Conservation (phyloP, 2,329 filamentous ascomycete species). For the Mariannaea sp. region DNA sequence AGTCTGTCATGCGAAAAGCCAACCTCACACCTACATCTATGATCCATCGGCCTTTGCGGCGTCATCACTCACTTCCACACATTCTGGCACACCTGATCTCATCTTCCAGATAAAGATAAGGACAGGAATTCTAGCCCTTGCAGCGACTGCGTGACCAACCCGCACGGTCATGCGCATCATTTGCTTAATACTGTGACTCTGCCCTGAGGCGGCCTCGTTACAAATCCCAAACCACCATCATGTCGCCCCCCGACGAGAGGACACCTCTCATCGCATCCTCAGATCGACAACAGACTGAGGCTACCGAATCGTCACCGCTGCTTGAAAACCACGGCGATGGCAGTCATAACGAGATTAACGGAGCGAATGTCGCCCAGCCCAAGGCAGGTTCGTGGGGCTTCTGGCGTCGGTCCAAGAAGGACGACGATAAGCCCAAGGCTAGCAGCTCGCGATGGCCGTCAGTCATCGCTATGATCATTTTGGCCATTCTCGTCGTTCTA, state of each 20-base stretch:
- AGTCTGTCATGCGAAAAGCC: slow-evolving; percentile 38
- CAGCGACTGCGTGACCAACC: not conserved
- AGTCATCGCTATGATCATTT: slow-evolving; percentile 69
- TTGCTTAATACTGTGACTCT: not conserved
- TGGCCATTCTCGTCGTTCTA: slow-evolving; percentile 65
- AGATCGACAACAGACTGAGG: slow-evolving; percentile 39
- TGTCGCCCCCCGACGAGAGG: slow-evolving; percentile 51
- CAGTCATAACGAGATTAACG: slow-evolving; percentile 36
- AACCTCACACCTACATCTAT: slow-evolving; percentile 20
- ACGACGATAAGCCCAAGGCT: slow-evolving; percentile 33
- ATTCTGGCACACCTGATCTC: slow-evolving; percentile 23
- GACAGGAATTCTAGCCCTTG: not conserved
- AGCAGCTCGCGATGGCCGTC: slow-evolving; percentile 69
- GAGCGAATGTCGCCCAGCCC: slow-evolving; percentile 8
- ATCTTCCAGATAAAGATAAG: not conserved
- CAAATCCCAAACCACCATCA: slow-evolving; percentile 38
- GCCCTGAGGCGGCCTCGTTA: slow-evolving; percentile 33
- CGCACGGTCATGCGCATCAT: slow-evolving; percentile 7
- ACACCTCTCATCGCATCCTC: slow-evolving; percentile 51
- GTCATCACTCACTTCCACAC: not conserved
- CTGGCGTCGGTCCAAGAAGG: slow-evolving; percentile 30
- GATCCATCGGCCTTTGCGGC: not conserved
- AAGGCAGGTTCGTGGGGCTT: slow-evolving; percentile 23
- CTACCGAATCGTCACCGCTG: slow-evolving; percentile 58
- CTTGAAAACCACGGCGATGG: slow-evolving; percentile 50